Conservation (phyloP, 169 alveolate genomes). For the Plasmodium malariae region DNA sequence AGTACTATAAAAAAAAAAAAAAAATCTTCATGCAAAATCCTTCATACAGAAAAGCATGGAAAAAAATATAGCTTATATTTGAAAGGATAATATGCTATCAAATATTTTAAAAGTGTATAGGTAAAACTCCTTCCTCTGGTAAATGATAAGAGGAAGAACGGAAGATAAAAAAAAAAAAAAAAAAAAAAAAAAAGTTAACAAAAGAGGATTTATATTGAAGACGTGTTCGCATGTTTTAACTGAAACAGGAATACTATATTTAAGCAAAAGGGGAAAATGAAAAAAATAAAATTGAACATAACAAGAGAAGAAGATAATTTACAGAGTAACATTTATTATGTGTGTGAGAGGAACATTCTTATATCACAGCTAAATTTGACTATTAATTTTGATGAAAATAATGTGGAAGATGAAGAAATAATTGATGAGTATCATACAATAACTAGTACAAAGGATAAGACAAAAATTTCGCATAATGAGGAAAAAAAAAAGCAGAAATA, state of each 20-base stretch:
- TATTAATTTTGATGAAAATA: slow-evolving; percentile 70
- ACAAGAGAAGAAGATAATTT: slow-evolving; percentile 71
- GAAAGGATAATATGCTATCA: no score
- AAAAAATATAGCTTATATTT: no score
- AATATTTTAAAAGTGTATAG: no score
- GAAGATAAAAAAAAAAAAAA: not conserved
- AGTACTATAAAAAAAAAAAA: no score
- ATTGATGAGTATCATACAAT: not conserved
- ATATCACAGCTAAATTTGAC: slow-evolving; percentile 63
- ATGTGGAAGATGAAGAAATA: slow-evolving; percentile 41
- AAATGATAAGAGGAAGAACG: not conserved
- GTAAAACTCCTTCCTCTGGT: no score
- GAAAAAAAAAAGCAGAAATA: slow-evolving; percentile 24
- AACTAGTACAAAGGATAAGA: not conserved
- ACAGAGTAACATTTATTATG: slow-evolving; percentile 71
- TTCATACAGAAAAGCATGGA: no score
- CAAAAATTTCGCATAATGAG: not conserved
- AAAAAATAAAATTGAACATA: slow-evolving; percentile 60
- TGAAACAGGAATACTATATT: not conserved
- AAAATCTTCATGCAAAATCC: no score
- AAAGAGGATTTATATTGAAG: no score
- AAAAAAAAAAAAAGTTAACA: not conserved
- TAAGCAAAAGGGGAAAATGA: slow-evolving; percentile 17
- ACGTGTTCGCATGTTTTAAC: not conserved
- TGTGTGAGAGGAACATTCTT: slow-evolving; percentile 70